Base-by-base conservation (phyloP, 2,329 filamentous ascomycete genomes). In the Furcasterigmium furcatum region DNA sequence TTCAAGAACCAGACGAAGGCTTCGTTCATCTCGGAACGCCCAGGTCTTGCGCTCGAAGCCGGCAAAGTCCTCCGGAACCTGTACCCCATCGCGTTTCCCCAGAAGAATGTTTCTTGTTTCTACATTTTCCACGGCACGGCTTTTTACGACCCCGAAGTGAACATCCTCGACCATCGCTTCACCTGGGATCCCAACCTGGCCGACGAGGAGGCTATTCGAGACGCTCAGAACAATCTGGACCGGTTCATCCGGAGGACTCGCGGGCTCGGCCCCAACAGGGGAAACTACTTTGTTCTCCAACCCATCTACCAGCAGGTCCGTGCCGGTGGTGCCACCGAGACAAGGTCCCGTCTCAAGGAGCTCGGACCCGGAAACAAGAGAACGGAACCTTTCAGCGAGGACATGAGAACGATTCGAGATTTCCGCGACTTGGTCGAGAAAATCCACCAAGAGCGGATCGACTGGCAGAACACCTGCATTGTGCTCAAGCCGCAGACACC, bases 281-380 rank as follows among this genome's bases (percentile, higher is more conserved):
- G 49, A 4, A 43, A 34, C 3, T 43, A 47, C 27, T 52, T 52
- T 25, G 47, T 48, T 22, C 27, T 53, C 22, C 51, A 48, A 36
- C 49, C 51, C 1, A 6, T 46, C 9, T 43, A 51, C 14, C 30
- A 19, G 4, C 18, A 36, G 34, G 12, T 36, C 16, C 12, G 19
- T 14, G n/a, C 30, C 30, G 30, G 14, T n/a, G n/a, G n/a, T n/a
- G n/a, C n/a, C n/a, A n/a, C n/a, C n/a, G n/a, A n/a, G n/a, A n/a
- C n/a, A n/a, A n/a, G n/a, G n/a, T n/a, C n/a, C n/a, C n/a, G n/a
- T n/a, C n/a, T 9, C 4, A 19, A 46, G 10, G 19, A 45, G 5
- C n/a, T n/a, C n/a, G n/a, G n/a, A n/a, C n/a, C n/a, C n/a, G n/a
- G n/a, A n/a, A n/a, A n/a, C n/a, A n/a, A 18, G 24, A 10, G 43